These are phyloP conservation scores for Aspergillus cavernicola DNA, from an alignment of 495 filamentous ascomycete species.

Conservation along the genomic window DNA sequence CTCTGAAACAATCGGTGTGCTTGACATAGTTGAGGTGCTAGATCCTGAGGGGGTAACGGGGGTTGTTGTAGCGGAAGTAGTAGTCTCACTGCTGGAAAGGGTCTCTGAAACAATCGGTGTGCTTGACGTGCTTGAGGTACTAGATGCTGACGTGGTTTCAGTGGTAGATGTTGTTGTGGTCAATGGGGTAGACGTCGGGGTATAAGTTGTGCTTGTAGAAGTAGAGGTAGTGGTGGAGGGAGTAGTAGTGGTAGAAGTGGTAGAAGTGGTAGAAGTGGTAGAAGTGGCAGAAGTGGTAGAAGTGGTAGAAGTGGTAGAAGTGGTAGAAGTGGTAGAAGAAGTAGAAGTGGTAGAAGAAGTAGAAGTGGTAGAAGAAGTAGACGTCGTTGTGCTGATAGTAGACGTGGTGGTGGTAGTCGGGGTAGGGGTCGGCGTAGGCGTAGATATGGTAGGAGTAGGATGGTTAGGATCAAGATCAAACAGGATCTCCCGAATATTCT, in stretches of 20 bases:
- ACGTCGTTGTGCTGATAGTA: slow-evolving; percentile 12
- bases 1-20: neutral
- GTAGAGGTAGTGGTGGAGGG: neutral
- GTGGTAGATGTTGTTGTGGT: neutral
- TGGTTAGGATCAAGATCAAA: slow-evolving; percentile 27
- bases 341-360: slow-evolving; percentile 20
- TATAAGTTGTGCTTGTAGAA: neutral
- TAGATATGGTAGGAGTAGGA: slow-evolving; percentile 14
- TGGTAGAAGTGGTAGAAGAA: slow-evolving; percentile 16
- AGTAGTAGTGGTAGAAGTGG: too few species aligned
- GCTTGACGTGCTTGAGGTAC: neutral
- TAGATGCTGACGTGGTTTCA: neutral
- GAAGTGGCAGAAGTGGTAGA: neutral
- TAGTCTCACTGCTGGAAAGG: neutral
- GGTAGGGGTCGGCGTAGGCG: slow-evolving; percentile 20
- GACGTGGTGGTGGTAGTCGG: slow-evolving; percentile 18
- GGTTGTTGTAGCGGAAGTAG: neutral
- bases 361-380: slow-evolving; percentile 13
- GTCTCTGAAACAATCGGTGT: neutral
- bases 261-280: neutral
- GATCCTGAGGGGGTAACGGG: neutral
- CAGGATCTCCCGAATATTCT: slow-evolving; percentile 43
- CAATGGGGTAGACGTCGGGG: neutral
- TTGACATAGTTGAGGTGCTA: neutral
- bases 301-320: slow-evolving; percentile 8